A percentile compares a stretch with the other conserved stretches of the same genome.
These are phyloP conservation scores for Coniella vitis DNA, from an alignment of 2,329 filamentous ascomycete species.

Conservation along the genomic window DNA sequence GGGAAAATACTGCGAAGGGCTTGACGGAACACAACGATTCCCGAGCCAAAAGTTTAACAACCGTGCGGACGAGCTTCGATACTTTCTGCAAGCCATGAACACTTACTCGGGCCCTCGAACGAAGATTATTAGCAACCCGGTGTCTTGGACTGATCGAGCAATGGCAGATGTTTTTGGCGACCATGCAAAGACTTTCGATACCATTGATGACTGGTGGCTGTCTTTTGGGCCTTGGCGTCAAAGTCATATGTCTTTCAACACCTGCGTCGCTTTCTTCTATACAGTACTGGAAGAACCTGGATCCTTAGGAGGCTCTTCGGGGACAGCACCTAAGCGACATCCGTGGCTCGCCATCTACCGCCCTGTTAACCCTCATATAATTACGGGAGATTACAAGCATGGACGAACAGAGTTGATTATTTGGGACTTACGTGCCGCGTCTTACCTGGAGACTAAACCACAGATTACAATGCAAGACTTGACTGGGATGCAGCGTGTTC, in stretches of 20 bases:
- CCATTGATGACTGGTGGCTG: constrained; percentile 31
- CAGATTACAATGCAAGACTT: constrained; percentile 29
- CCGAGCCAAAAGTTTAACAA: constrained; percentile 3
- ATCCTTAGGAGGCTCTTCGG: constrained; percentile 20
- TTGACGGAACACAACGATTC: not conserved
- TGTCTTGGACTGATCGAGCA: constrained; percentile 35
- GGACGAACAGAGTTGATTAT: constrained; percentile 42
- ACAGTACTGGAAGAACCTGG: constrained; percentile 34
- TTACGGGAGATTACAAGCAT: constrained; percentile 1
- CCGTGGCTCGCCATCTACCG: constrained; percentile 48
- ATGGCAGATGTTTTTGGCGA: constrained; percentile 32
- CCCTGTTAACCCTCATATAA: constrained; percentile 31
- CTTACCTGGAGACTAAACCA: constrained; percentile 19
- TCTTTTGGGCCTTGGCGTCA: constrained; percentile 21
- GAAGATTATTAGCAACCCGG: no score
- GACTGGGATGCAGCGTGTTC: constrained; percentile 36
- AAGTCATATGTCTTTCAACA: constrained; percentile 23
- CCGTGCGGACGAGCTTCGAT: constrained; percentile 1
- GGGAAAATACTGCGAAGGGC: not conserved
- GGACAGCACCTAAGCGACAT: constrained; percentile 25
- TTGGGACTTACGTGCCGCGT: constrained; percentile 38
- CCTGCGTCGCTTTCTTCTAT: constrained; percentile 43
- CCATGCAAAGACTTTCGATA: constrained; percentile 20
- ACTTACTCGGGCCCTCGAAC: constrained; percentile 29
- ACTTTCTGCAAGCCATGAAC: not conserved